Percentiles rank a stretch among this genome's conserved stretches.
Evolutionary conservation across 495 filamentous ascomycete genomes (phyloP).

Genomic region (Elaphomyces granulatus): DNA sequence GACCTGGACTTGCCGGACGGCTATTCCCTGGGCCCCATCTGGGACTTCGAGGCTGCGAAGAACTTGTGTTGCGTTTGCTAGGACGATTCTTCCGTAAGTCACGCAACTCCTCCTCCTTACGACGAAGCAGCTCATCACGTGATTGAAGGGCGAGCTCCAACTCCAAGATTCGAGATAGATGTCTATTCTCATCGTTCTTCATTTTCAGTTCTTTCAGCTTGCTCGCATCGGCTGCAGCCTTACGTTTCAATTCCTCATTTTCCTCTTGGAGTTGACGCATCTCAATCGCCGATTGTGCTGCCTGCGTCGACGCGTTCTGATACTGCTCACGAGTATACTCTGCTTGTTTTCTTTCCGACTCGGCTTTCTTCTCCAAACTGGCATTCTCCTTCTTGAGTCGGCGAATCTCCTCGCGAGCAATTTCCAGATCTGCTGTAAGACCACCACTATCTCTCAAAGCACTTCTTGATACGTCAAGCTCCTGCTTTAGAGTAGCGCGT

Average conservation of each 20-base stretch:
- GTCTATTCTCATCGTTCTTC: constrained; percentile 22
- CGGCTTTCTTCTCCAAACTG: constrained; percentile 32
- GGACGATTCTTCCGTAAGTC: constrained; percentile 37
- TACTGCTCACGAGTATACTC: constrained; percentile 51
- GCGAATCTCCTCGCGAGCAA: constrained; percentile 29
- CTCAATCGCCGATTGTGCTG: constrained; percentile 36
- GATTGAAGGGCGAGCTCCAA: constrained; percentile 27
- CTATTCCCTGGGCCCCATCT: constrained; percentile 24
- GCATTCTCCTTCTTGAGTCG: constrained; percentile 27
- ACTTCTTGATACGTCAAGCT: constrained; percentile 34
- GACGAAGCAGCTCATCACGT: constrained; percentile 35
- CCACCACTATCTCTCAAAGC: constrained; percentile 36
- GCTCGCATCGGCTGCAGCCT: constrained; percentile 36
- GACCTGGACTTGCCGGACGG: constrained; percentile 31
- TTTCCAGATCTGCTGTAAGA: constrained; percentile 34
- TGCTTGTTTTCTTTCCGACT: constrained; percentile 35
- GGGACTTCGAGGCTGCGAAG: constrained; percentile 31
- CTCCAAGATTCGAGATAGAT: constrained; percentile 32
- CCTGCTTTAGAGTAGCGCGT: constrained; percentile 29
- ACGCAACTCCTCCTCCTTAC: constrained; percentile 48
- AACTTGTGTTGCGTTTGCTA: constrained; percentile 30
- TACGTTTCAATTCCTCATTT: constrained; percentile 34
- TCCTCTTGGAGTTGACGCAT: constrained; percentile 31
- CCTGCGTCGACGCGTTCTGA: constrained; percentile 44
- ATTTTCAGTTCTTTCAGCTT: constrained; percentile 38